These are phyloP conservation scores for Candida quercuum DNA, from an alignment of 805 yeast genomes.

Conservation along the genomic window DNA sequence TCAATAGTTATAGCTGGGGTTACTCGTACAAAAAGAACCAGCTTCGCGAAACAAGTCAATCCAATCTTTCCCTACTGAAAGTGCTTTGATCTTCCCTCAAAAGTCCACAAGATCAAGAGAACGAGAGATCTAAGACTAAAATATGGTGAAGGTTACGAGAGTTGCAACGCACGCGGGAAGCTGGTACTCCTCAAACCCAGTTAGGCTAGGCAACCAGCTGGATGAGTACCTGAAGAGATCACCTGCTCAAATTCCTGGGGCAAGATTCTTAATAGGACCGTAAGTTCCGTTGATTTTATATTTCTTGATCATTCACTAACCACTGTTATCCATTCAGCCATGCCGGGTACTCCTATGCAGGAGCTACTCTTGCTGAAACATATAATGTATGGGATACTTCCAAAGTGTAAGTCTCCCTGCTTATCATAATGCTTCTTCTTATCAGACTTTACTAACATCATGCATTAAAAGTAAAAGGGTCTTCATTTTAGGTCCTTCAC, in stretches of 20 bases:
- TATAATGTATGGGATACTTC: conserved; percentile 65
- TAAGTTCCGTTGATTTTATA: conserved; percentile 16
- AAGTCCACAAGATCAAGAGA: too few relatives aligned
- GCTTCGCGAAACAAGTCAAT: too few relatives aligned
- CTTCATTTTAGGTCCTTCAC: conserved; percentile 89
- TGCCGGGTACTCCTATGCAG: conserved; percentile 88
- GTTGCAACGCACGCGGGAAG: conserved; percentile 76
- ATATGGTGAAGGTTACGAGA: conserved; percentile 5
- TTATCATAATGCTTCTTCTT: too few relatives aligned
- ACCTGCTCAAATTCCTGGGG: conserved; percentile 29
- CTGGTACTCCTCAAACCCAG: conserved; percentile 63
- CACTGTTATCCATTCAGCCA: too few relatives aligned
- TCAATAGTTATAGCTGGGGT: too few relatives aligned
- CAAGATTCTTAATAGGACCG: conserved; percentile 55
- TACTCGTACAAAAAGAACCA: too few relatives aligned
- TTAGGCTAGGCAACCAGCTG: conserved; percentile 44
- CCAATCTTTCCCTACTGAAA: background rate
- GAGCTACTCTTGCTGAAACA: conserved; percentile 69
- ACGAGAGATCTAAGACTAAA: background rate
- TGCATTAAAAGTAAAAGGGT: conserved; percentile 42
- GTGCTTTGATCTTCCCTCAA: too few relatives aligned
- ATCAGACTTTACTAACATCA: background rate
- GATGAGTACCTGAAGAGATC: conserved; percentile 38
- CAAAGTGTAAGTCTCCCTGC: conserved; percentile 28
- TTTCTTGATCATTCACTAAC: conserved; percentile 28